phyloP scores from a whole-genome alignment of 169 alveolate genomes.

The Fabrea salina region DNA sequence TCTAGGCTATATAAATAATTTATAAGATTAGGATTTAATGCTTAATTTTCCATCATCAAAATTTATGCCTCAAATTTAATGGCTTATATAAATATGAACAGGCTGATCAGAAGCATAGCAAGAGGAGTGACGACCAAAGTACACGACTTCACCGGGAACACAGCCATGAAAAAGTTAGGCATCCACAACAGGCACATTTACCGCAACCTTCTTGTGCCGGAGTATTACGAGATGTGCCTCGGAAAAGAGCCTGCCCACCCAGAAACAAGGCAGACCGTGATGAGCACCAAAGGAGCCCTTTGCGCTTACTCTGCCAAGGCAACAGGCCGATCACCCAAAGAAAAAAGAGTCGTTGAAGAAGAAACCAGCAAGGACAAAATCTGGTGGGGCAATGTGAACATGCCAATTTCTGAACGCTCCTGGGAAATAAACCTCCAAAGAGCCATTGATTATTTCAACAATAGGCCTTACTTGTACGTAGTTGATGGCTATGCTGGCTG shows the following conservation, averaged over 20 bases:
- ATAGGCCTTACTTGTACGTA: slow-evolving; percentile 83
- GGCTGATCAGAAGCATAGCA: too few relatives aligned
- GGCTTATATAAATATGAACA: too few relatives aligned
- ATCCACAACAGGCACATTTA: slow-evolving; percentile 10
- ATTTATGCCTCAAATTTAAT: too few relatives aligned
- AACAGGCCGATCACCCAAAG: slow-evolving; percentile 92
- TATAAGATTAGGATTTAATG: too few relatives aligned
- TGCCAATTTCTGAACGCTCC: slow-evolving; percentile 85
- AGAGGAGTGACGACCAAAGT: neutral
- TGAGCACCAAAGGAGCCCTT: slow-evolving; percentile 84
- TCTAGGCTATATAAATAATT: too few relatives aligned
- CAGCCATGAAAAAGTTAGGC: neutral
- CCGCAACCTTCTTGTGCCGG: slow-evolving; percentile 30
- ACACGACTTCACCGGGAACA: slow-evolving; percentile 12
- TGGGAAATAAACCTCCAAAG: slow-evolving; percentile 87
- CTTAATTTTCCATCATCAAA: too few relatives aligned
- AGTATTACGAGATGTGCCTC: slow-evolving; percentile 27
- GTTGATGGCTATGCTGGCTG: slow-evolving; percentile 98
- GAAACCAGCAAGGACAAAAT: slow-evolving; percentile 72
- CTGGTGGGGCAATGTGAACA: slow-evolving; percentile 97
- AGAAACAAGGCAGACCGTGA: slow-evolving; percentile 12
- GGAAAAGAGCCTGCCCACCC: slow-evolving; percentile 29
- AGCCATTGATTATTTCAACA: slow-evolving; percentile 91
- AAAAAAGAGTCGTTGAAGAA: slow-evolving; percentile 90
- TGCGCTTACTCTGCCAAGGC: slow-evolving; percentile 69